Percentiles rank a stretch among this genome's conserved stretches.
These are phyloP conservation scores for Rosa persica DNA, from an alignment of 306 rosid species.

Conservation along the genomic window DNA sequence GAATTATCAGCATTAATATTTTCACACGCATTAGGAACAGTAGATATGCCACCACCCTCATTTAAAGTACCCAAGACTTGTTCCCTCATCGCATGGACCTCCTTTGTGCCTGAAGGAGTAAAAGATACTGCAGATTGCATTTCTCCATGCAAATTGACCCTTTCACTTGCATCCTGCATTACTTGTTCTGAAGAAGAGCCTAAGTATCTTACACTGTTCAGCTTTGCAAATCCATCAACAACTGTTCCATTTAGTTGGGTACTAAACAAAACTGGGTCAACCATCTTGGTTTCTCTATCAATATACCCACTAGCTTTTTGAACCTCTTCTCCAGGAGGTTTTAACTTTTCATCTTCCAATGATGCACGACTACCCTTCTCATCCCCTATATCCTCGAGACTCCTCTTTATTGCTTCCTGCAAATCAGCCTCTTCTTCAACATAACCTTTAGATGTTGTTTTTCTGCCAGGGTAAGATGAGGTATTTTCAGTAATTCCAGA, in stretches of 20 bases:
- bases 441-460: constrained; percentile 53
- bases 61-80: constrained; percentile 33
- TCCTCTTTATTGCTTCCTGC: constrained; percentile 90
- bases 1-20: constrained; percentile 22
- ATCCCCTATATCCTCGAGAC: constrained; percentile 53
- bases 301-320: constrained; percentile 23
- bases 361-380: constrained; percentile 22
- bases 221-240: constrained; percentile 34
- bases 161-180: constrained; percentile 36
- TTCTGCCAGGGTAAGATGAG: constrained; percentile 22
- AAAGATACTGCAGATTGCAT: constrained; percentile 11
- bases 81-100: constrained; percentile 36
- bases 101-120: constrained; percentile 27
- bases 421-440: constrained; percentile 77
- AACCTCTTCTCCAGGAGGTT: constrained; percentile 27
- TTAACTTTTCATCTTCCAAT: constrained; percentile 31
- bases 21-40: constrained; percentile 10
- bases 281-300: constrained; percentile 23
- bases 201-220: constrained; percentile 23
- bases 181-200: constrained; percentile 35
- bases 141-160: constrained; percentile 24
- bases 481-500: constrained; percentile 44
- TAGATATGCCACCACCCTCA: constrained; percentile 30
- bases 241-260: constrained; percentile 30
- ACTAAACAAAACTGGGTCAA: constrained; percentile 21